phyloP scores from a whole-genome alignment of 2,329 filamentous ascomycete species.

The Chaetothyriales sp. region DNA sequence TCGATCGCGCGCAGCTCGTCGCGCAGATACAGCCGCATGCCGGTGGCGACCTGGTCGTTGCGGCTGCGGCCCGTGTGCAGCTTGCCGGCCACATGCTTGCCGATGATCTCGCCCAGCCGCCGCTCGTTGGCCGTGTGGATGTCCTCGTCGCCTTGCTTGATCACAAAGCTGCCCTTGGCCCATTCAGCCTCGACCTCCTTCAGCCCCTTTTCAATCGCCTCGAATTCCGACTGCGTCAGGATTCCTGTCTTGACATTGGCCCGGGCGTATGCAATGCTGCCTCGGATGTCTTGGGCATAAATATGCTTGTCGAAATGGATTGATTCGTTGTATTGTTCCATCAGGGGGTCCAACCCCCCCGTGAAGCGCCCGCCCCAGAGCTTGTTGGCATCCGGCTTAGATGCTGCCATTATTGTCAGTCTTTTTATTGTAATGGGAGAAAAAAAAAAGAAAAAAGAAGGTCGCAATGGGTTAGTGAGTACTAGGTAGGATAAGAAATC shows the following conservation, averaged over 20 bases:
- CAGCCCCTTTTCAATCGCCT: constrained; percentile 58
- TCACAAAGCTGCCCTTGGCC: constrained; percentile 19
- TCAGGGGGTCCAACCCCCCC: constrained; percentile 72
- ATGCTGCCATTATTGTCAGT: constrained; percentile 1
- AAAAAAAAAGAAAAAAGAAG: too few species aligned
- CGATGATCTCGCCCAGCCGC: constrained; percentile 66
- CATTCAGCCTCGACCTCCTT: constrained; percentile 36
- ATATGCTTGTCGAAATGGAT: constrained; percentile 66
- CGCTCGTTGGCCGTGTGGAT: constrained; percentile 60
- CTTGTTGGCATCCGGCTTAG: constrained; percentile 9
- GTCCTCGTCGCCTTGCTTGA: constrained; percentile 24
- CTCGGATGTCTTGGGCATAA: constrained; percentile 65
- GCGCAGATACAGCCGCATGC: constrained; percentile 80
- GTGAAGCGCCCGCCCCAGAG: constrained; percentile 21
- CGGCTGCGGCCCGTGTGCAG: constrained; percentile 75
- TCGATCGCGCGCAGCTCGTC: constrained; percentile 60
- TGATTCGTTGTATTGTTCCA: constrained; percentile 71
- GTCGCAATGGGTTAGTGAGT: too few species aligned
- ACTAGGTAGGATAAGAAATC: too few species aligned
- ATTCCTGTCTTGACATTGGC: constrained; percentile 65
- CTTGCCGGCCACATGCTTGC: constrained; percentile 68
- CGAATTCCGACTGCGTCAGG: constrained; percentile 56
- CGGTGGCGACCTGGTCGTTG: constrained; percentile 80
- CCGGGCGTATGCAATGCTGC: constrained; percentile 65
- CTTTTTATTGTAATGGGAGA: too few species aligned